Conservation (phyloP, 768 basidiomycete genomes). For the Steccherinum ochraceum region DNA sequence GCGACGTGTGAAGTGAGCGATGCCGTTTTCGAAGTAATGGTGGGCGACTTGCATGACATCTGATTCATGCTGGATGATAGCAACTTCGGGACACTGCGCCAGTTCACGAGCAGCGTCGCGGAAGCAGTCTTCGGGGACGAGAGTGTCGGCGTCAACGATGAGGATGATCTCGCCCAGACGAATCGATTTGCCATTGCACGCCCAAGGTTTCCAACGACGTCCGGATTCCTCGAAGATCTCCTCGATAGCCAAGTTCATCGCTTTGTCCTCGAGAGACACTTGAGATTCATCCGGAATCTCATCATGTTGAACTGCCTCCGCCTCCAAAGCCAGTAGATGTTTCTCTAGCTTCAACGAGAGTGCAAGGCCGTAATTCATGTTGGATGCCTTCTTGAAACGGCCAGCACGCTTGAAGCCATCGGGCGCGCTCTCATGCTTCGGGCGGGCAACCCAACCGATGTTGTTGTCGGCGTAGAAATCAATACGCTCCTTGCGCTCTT, state of each 20-base stretch:
- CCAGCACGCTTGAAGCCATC: constrained; percentile 78
- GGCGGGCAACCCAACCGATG: constrained; percentile 82
- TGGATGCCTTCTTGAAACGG: constrained; percentile 90
- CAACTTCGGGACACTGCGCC: constrained; percentile 73
- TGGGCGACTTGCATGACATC: constrained; percentile 89
- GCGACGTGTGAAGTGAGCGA: constrained; percentile 81
- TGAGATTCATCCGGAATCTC: constrained; percentile 37
- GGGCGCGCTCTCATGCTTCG: constrained; percentile 51
- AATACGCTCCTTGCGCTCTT: constrained; percentile 61
- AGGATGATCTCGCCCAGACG: constrained; percentile 77
- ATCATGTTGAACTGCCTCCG: constrained; percentile 27
- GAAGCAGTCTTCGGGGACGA: constrained; percentile 85
- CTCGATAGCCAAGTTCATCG: constrained; percentile 68
- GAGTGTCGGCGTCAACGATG: constrained; percentile 75
- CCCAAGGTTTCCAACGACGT: constrained; percentile 64
- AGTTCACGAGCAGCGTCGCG: constrained; percentile 86
- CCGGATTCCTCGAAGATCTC: constrained; percentile 60
- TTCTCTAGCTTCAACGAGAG: constrained; percentile 59
- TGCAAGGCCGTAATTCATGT: constrained; percentile 82
- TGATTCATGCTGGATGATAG: constrained; percentile 89
- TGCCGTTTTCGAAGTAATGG: constrained; percentile 89
- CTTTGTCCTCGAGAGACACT: constrained; percentile 70
- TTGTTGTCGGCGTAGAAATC: constrained; percentile 71
- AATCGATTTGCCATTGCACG: constrained; percentile 65
- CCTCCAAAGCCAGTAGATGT: constrained; percentile 41